Evolutionary conservation across 139 green algal species (phyloP).

Genomic region (Auxenochlorella pyrenoidosa): DNA sequence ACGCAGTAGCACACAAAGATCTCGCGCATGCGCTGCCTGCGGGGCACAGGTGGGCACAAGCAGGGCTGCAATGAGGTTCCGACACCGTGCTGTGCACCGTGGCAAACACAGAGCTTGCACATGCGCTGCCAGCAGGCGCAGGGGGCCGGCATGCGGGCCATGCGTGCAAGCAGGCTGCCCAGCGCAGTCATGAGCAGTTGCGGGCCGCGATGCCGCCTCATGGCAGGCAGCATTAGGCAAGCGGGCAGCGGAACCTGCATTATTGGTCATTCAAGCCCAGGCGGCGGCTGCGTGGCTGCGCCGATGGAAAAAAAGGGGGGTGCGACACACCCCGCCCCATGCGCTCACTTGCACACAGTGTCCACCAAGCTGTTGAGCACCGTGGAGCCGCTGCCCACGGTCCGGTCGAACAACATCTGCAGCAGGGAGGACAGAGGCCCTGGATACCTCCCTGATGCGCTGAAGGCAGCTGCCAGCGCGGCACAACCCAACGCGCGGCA

Average conservation of each 20-base stretch:
- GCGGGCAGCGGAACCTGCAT: too few species aligned
- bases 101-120: background rate
- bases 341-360: conserved; percentile 27
- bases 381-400: conserved; percentile 32
- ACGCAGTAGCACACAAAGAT: conserved; percentile 52
- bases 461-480: too few species aligned
- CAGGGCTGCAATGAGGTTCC: background rate
- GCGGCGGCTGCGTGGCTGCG: too few species aligned
- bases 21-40: conserved; percentile 45
- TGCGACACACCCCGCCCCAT: background rate
- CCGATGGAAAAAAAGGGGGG: too few species aligned
- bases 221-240: background rate
- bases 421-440: too few species aligned
- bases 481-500: too few species aligned
- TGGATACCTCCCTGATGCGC: too few species aligned
- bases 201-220: background rate
- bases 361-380: conserved; percentile 42
- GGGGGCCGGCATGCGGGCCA: too few species aligned
- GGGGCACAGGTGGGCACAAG: background rate
- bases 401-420: conserved; percentile 47
- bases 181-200: background rate
- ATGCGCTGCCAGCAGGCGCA: background rate
- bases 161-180: too few species aligned
- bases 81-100: background rate
- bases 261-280: too few species aligned